A percentile compares a stretch with the other conserved stretches of the same genome.
phyloP scores from a whole-genome alignment of 441 rosid genomes.

The Eutrema salsugineum region DNA sequence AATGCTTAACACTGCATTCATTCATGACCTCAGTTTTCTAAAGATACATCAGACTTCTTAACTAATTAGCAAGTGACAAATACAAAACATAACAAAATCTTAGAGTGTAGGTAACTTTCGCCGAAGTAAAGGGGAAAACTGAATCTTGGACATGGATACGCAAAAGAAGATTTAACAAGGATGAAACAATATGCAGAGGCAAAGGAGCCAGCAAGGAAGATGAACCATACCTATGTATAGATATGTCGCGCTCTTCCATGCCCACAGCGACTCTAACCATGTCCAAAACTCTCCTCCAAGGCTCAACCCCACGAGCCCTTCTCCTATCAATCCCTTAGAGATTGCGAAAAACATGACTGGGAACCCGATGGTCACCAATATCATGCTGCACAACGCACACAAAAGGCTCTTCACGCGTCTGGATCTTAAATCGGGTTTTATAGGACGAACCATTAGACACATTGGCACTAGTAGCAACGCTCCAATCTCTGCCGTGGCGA shows the following conservation, averaged over 20 bases:
- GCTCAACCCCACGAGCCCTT: conserved; percentile 38
- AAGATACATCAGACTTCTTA: neutral
- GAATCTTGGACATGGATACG: no score
- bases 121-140: neutral
- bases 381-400: conserved; percentile 48
- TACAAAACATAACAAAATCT: neutral
- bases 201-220: conserved; percentile 85
- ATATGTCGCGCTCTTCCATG: conserved; percentile 95
- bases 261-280: conserved; percentile 84
- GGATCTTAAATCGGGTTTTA: conserved; percentile 49
- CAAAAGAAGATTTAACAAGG: conserved; percentile 8
- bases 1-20: neutral
- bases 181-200: conserved; percentile 34
- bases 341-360: conserved; percentile 61
- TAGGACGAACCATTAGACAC: conserved; percentile 71
- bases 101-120: neutral
- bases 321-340: conserved; percentile 37
- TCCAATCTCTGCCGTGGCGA: conserved; percentile 92
- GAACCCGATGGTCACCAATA: conserved; percentile 47
- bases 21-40: neutral
- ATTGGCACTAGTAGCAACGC: conserved; percentile 73
- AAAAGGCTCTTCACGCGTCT: conserved; percentile 35
- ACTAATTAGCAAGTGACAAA: neutral
- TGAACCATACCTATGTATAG: conserved; percentile 76
- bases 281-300: conserved; percentile 72